Percentiles rank a stretch among this genome's conserved stretches.
phyloP scores from a whole-genome alignment of 352 stramenopile species.

The Pythium chondricola region DNA sequence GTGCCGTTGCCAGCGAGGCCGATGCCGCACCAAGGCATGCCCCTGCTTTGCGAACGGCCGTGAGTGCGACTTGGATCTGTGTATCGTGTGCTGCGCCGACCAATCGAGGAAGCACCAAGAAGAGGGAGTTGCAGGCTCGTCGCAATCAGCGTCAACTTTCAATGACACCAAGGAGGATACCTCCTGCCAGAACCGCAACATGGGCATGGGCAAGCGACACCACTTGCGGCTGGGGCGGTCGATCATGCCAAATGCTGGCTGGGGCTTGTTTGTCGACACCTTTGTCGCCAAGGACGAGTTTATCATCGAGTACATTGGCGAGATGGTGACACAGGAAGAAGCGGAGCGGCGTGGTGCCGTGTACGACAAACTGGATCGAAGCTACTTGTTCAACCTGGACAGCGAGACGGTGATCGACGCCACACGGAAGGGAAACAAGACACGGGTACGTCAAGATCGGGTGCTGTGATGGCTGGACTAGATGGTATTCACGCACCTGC shows the following conservation, averaged over 20 bases:
- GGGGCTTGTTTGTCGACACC: conserved; percentile 89
- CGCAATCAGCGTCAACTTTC: background rate
- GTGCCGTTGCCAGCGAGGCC: conserved; percentile 79
- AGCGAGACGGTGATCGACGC: conserved; percentile 91
- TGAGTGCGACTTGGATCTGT: conserved; percentile 94
- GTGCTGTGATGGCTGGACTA: too few relatives aligned
- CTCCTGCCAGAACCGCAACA: conserved; percentile 66
- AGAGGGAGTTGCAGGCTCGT: background rate
- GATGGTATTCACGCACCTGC: too few relatives aligned
- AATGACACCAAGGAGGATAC: conserved; percentile 13
- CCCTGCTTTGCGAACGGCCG: conserved; percentile 86
- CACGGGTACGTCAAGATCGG: conserved; percentile 38
- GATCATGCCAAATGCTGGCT: conserved; percentile 74
- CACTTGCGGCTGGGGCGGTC: conserved; percentile 77
- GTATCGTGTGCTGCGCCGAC: conserved; percentile 64
- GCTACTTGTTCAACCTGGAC: conserved; percentile 94
- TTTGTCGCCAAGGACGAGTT: conserved; percentile 90
- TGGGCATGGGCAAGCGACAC: conserved; percentile 45
- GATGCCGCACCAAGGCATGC: conserved; percentile 84
- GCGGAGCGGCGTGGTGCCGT: conserved; percentile 83
- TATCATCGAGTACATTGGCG: conserved; percentile 93
- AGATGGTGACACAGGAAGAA: conserved; percentile 90
- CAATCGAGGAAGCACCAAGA: conserved; percentile 18
- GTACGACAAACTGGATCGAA: conserved; percentile 85
- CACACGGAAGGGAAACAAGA: conserved; percentile 94